These are phyloP conservation scores for Fusarium drepaniforme DNA, from an alignment of 2,329 filamentous ascomycete species.

Conservation along the genomic window DNA sequence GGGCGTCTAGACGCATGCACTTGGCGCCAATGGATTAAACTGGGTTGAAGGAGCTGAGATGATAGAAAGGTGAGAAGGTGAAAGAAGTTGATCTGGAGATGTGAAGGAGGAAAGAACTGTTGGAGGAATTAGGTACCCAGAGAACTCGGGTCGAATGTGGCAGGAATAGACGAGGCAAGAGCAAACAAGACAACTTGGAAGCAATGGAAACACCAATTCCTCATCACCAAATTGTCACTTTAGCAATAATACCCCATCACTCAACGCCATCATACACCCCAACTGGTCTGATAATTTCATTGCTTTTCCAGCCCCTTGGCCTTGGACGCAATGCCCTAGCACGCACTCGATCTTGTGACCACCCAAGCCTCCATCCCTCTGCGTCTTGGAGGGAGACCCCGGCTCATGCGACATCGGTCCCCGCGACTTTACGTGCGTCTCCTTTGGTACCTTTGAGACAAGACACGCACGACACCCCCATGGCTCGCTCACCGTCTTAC, in stretches of 20 bases:
- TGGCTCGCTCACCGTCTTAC: conserved; percentile 39
- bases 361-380: conserved; percentile 40
- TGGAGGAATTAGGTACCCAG: too few relatives aligned
- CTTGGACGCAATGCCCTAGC: conserved; percentile 31
- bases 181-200: conserved; percentile 21
- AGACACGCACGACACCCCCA: conserved; percentile 3
- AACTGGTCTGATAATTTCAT: conserved; percentile 31
- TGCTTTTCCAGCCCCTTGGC: conserved; percentile 30
- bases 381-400: conserved; percentile 36
- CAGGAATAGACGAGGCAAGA: conserved; percentile 24
- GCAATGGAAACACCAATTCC: conserved; percentile 18
- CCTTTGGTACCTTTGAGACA: conserved; percentile 11
- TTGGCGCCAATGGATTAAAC: background rate
- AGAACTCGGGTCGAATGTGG: background rate
- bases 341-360: conserved; percentile 46
- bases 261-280: background rate
- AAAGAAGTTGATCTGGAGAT: background rate
- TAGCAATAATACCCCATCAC: background rate
- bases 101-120: background rate
- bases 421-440: conserved; percentile 24
- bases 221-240: background rate
- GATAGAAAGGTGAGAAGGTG: background rate
- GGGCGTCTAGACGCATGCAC: conserved; percentile 9
- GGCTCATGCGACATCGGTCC: conserved; percentile 42
- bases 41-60: background rate